phyloP scores from a whole-genome alignment of 2,329 filamentous ascomycete species.

The Ophiocordyceps camponoti-floridani region DNA sequence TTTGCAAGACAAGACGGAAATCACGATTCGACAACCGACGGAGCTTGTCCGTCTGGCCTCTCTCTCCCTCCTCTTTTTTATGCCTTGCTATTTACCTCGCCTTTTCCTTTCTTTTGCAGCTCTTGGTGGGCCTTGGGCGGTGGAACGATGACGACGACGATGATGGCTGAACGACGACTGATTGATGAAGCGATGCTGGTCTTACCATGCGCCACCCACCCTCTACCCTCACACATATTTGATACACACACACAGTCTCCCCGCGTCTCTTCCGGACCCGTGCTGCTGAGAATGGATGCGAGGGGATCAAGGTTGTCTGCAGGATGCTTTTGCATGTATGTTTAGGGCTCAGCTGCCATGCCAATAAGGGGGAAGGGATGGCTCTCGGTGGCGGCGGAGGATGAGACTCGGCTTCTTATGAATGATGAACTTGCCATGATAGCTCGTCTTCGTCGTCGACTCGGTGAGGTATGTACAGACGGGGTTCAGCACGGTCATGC shows the following conservation, averaged over 20 bases:
- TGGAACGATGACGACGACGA: background rate
- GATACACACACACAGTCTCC: too few species aligned
- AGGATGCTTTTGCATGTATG: too few species aligned
- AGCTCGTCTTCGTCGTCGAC: too few species aligned
- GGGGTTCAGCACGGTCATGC: background rate
- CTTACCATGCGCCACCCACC: background rate
- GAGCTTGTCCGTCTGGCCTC: background rate
- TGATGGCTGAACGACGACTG: background rate
- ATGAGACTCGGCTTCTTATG: too few species aligned
- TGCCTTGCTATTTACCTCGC: background rate
- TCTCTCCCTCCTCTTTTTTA: background rate
- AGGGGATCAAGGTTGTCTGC: too few species aligned
- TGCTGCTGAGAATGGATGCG: too few species aligned
- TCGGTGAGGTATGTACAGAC: background rate
- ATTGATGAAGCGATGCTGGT: background rate
- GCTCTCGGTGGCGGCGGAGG: too few species aligned
- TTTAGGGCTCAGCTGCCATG: too few species aligned
- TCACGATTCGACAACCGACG: conserved; percentile 3
- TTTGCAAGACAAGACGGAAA: background rate
- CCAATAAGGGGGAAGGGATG: too few species aligned
- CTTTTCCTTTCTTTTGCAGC: background rate
- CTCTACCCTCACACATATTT: background rate
- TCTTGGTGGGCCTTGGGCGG: background rate
- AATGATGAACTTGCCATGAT: too few species aligned
- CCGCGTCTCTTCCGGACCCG: too few species aligned